Conservation (phyloP, 345 rosid species). For the Sonneratia alba region DNA sequence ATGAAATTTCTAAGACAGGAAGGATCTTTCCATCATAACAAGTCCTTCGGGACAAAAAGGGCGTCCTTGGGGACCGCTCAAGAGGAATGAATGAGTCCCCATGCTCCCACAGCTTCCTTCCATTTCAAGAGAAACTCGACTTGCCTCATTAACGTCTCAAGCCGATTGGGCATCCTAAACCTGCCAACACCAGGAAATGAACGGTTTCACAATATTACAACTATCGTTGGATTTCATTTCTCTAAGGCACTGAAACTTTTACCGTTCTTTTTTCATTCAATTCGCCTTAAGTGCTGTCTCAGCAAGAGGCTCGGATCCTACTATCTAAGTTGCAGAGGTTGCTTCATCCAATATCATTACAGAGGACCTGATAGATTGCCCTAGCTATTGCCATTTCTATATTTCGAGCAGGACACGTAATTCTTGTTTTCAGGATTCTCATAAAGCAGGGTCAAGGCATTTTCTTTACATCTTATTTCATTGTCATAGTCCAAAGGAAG, state of each 20-base stretch:
- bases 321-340: slow-evolving; percentile 92
- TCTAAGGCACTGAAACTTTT: slow-evolving; percentile 13
- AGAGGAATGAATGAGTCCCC: slow-evolving; percentile 38
- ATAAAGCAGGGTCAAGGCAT: background rate
- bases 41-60: slow-evolving; percentile 29
- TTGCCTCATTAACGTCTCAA: slow-evolving; percentile 80
- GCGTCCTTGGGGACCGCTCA: slow-evolving; percentile 24
- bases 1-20: background rate
- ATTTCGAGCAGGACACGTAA: slow-evolving; percentile 1
- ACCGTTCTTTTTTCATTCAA: slow-evolving; percentile 79
- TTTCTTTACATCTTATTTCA: background rate
- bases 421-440: background rate
- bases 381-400: slow-evolving; percentile 88
- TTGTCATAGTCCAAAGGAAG: background rate
- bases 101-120: slow-evolving; percentile 72
- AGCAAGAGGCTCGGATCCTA: slow-evolving; percentile 72
- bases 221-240: background rate
- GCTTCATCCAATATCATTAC: slow-evolving; percentile 94
- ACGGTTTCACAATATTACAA: background rate
- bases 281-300: slow-evolving; percentile 67
- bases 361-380: slow-evolving; percentile 75
- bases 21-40: slow-evolving; percentile 36
- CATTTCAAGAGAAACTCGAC: slow-evolving; percentile 51
- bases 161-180: slow-evolving; percentile 86
- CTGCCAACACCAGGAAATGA: slow-evolving; percentile 15